These are phyloP conservation scores for Blattamonas nauphoetae DNA, from an alignment of 78 protist species.

Conservation along the genomic window DNA sequence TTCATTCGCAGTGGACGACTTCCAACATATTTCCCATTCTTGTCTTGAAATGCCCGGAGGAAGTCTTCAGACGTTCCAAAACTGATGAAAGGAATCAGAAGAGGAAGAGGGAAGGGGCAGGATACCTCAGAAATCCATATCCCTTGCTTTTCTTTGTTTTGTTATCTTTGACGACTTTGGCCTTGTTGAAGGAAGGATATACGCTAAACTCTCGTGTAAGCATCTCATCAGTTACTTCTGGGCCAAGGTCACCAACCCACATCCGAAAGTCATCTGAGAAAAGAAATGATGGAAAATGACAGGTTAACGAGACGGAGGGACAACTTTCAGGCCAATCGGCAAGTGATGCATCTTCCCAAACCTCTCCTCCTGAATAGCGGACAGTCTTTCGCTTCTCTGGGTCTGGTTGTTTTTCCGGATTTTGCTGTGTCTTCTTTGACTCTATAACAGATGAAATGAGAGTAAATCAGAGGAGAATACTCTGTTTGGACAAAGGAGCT, in stretches of 20 bases:
- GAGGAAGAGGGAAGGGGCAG: too few species aligned
- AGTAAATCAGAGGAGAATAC: too few species aligned
- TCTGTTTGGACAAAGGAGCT: too few species aligned
- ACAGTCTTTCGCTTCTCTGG: not conserved
- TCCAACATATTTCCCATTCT: constrained; percentile 47
- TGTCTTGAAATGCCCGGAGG: constrained; percentile 45
- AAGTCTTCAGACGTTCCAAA: constrained; percentile 44
- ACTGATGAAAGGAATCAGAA: not conserved
- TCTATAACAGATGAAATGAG: too few species aligned
- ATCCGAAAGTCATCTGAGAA: constrained; percentile 51
- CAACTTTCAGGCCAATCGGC: constrained; percentile 55
- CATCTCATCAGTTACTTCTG: constrained; percentile 55
- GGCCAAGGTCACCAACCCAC: constrained; percentile 65
- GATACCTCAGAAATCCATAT: constrained; percentile 59
- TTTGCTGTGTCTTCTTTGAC: too few species aligned
- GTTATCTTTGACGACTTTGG: constrained; percentile 46
- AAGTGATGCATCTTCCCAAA: constrained; percentile 54
- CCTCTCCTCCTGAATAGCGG: constrained; percentile 19
- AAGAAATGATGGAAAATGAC: not conserved
- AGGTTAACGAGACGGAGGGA: not conserved
- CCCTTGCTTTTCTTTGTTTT: constrained; percentile 46
- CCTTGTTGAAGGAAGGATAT: constrained; percentile 57
- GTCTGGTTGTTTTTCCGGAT: not conserved
- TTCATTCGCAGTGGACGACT: constrained; percentile 30
- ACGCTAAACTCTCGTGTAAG: constrained; percentile 33